These are phyloP conservation scores for Arthrobotrys pseudoclavata DNA, from an alignment of 2,329 filamentous ascomycete species.

Conservation along the genomic window DNA sequence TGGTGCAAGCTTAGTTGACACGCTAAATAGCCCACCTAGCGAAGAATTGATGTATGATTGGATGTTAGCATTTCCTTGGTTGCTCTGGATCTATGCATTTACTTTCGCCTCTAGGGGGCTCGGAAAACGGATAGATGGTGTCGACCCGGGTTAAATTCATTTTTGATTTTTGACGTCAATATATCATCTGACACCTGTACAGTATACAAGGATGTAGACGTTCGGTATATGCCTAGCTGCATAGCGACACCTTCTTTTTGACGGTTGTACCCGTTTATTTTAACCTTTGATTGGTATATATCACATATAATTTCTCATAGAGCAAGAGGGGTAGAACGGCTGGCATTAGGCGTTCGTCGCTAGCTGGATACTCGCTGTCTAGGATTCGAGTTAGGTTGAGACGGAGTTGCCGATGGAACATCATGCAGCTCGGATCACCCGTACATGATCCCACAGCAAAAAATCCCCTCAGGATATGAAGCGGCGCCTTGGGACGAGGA, in stretches of 20 bases:
- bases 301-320: not conserved
- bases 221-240: not conserved
- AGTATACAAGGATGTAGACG: not conserved
- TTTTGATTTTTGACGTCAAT: not conserved
- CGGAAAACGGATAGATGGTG: not conserved
- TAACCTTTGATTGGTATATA: not conserved
- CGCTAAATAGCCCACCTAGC: not conserved
- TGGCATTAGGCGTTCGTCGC: constrained; percentile 1
- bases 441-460: not conserved
- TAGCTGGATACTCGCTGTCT: not conserved
- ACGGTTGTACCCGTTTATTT: not conserved
- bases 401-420: constrained; percentile 18
- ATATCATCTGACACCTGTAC: not conserved
- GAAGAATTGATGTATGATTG: not conserved
- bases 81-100: not conserved
- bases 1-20: not conserved
- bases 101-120: not conserved
- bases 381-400: not conserved
- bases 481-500: constrained; percentile 1
- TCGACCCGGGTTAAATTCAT: not conserved
- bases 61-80: not conserved
- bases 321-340: not conserved
- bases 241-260: not conserved
- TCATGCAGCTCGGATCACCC: constrained; percentile 5
- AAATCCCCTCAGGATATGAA: not conserved